These are phyloP conservation scores for Yamadazyma buinensis DNA, from an alignment of 1,139 yeast genomes.

Conservation along the genomic window DNA sequence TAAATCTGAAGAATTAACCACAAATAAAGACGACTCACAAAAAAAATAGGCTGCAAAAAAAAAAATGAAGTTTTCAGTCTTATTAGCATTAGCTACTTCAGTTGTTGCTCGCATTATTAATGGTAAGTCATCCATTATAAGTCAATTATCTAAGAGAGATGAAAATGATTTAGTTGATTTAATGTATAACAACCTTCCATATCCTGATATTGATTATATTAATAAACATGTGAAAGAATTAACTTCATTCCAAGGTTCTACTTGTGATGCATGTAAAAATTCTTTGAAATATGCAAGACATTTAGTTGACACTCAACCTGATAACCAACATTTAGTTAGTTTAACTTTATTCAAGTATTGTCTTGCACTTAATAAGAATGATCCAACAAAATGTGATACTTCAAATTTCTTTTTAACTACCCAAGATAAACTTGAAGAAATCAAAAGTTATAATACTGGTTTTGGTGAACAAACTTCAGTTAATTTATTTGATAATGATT, in stretches of 20 bases:
- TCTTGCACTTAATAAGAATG: conserved; percentile 23
- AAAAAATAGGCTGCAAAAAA: too few relatives aligned
- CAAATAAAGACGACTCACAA: too few relatives aligned
- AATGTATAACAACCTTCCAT: conserved; percentile 23
- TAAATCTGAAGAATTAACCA: too few relatives aligned
- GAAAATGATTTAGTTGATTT: conserved; percentile 19
- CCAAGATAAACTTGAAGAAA: conserved; percentile 17
- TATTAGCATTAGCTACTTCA: conserved; percentile 5
- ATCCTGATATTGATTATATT: conserved; percentile 28
- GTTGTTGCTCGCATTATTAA: conserved; percentile 16
- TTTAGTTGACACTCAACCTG: conserved; percentile 26
- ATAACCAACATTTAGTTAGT: conserved; percentile 31
- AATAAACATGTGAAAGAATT: conserved; percentile 22
- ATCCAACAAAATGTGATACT: conserved; percentile 31
- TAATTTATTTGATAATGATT: conserved; percentile 38
- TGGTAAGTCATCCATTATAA: conserved; percentile 17
- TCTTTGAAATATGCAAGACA: conserved; percentile 28
- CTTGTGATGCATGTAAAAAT: conserved; percentile 35
- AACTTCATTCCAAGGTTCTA: conserved; percentile 25
- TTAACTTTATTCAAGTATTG: conserved; percentile 35
- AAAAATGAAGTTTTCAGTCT: neutral
- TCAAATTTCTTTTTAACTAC: conserved; percentile 38
- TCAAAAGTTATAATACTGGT: conserved; percentile 20
- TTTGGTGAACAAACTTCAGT: conserved; percentile 22
- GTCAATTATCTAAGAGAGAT: conserved; percentile 15